These are phyloP conservation scores for Cucumis hystrix DNA, from an alignment of 306 rosid genomes.

Conservation along the genomic window DNA sequence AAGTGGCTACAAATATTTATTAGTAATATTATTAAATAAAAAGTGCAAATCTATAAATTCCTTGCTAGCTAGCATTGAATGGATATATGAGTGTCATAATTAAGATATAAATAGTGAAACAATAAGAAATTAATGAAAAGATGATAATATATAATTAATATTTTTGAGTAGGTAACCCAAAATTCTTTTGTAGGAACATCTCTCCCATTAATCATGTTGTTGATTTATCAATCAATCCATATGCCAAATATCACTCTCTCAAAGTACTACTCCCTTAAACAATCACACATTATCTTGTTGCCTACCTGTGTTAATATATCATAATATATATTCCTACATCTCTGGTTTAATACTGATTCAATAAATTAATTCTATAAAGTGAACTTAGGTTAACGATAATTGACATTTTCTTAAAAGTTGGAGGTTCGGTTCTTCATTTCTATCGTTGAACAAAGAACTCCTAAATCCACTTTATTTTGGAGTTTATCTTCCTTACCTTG, in stretches of 20 bases:
- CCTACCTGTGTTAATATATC: background rate
- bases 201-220: background rate
- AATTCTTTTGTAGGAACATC: background rate
- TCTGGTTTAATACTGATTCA: too few relatives aligned
- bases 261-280: background rate
- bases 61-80: background rate
- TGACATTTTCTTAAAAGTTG: too few relatives aligned
- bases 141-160: background rate
- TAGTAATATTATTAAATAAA: too few relatives aligned
- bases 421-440: too few relatives aligned
- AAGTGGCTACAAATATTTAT: too few relatives aligned
- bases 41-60: background rate
- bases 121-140: background rate
- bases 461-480: too few relatives aligned
- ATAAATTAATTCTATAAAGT: too few relatives aligned
- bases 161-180: background rate
- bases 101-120: background rate
- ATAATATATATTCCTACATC: too few relatives aligned
- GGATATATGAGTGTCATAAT: slow-evolving; percentile 5
- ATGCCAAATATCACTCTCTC: background rate
- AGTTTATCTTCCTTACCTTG: too few relatives aligned
- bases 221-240: background rate
- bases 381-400: too few relatives aligned
- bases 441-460: too few relatives aligned
- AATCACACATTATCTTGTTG: background rate